Evolutionary conservation across 805 yeast genomes (phyloP).

Genomic region (Cyberlindnera lachancei): DNA sequence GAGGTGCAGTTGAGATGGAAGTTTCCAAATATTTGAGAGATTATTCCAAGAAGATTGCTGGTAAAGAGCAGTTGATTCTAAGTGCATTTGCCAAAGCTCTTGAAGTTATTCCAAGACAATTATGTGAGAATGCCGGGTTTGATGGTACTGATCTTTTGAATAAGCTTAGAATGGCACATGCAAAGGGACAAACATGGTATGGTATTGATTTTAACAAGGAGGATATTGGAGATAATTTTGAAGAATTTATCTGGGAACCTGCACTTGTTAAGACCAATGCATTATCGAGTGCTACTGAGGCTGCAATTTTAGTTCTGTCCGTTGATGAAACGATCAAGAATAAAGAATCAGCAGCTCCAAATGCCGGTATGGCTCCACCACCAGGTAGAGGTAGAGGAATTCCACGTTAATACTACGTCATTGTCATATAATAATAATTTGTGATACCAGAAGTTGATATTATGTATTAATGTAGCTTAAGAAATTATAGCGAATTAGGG

Average conservation of each 20-base stretch:
- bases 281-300: conserved; percentile 93
- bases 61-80: conserved; percentile 90
- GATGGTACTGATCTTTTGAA: conserved; percentile 95
- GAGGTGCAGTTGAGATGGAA: conserved; percentile 99
- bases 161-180: conserved; percentile 86
- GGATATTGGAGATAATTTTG: conserved; percentile 74
- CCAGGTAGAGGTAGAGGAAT: conserved; percentile 70
- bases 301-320: conserved; percentile 86
- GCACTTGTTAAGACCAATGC: conserved; percentile 91
- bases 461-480: too few species aligned
- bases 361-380: conserved; percentile 41
- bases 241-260: conserved; percentile 95
- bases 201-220: conserved; percentile 91
- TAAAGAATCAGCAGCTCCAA: conserved; percentile 51
- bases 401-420: conserved; percentile 35
- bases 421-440: too few species aligned
- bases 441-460: too few species aligned
- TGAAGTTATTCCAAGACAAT: conserved; percentile 93
- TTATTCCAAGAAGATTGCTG: conserved; percentile 79
- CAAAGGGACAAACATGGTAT: conserved; percentile 84
- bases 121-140: conserved; percentile 98
- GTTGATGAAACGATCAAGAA: conserved; percentile 91
- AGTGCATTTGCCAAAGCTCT: conserved; percentile 91
- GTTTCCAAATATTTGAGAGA: conserved; percentile 83
- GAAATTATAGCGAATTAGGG: too few species aligned